phyloP scores from a whole-genome alignment of 352 stramenopile species.

The Globisporangium camurandrum region DNA sequence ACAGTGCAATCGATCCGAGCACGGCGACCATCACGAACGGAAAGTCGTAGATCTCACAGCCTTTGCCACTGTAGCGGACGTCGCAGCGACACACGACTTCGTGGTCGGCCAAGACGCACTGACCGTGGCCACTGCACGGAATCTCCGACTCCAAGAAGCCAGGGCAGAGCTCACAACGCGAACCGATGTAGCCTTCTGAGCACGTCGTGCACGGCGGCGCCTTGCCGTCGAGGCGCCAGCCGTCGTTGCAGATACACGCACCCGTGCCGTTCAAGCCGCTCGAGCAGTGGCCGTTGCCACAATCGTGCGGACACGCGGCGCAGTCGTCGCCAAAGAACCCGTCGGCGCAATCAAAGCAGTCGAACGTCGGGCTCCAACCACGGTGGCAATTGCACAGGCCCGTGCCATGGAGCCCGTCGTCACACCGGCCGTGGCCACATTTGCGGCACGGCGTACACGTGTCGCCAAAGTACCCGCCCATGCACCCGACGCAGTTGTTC shows the following conservation, averaged over 20 bases:
- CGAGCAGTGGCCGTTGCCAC: conserved; percentile 63
- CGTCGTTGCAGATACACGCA: conserved; percentile 66
- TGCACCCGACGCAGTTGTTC: conserved; percentile 85
- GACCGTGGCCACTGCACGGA: conserved; percentile 60
- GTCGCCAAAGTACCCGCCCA: conserved; percentile 73
- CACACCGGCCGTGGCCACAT: conserved; percentile 71
- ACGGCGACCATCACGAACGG: conserved; percentile 76
- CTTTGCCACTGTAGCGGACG: conserved; percentile 57
- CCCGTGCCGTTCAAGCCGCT: conserved; percentile 75
- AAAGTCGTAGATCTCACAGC: conserved; percentile 83
- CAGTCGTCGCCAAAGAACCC: conserved; percentile 80
- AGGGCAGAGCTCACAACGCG: conserved; percentile 60
- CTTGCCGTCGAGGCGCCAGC: conserved; percentile 56
- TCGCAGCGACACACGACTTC: conserved; percentile 65
- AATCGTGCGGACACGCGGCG: conserved; percentile 54
- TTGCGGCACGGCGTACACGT: conserved; percentile 66
- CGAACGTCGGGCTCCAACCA: conserved; percentile 60
- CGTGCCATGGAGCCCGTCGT: conserved; percentile 67
- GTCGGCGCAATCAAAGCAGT: conserved; percentile 82
- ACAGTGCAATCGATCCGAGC: conserved; percentile 69
- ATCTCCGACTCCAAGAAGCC: conserved; percentile 68
- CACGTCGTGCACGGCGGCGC: conserved; percentile 69
- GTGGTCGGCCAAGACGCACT: conserved; percentile 45
- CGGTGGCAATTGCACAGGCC: conserved; percentile 78
- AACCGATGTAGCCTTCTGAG: conserved; percentile 66